phyloP scores from a whole-genome alignment of 2,329 filamentous ascomycete species.

The Neonectria magnoliae region DNA sequence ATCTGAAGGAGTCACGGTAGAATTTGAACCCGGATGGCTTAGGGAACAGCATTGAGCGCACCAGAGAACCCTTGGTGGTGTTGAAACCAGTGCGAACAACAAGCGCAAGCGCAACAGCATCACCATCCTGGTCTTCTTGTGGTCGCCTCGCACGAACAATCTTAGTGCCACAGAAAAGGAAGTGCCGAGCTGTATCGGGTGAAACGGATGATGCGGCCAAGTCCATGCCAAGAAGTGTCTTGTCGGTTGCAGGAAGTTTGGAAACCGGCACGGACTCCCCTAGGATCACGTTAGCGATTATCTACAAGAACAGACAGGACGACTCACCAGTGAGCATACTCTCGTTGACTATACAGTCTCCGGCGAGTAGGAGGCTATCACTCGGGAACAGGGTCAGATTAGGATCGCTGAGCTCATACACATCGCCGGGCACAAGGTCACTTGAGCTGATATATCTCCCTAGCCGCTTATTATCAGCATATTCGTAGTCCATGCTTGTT shows the following conservation, averaged over 20 bases:
- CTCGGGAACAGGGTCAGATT: constrained; percentile 88
- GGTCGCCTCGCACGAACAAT: constrained; percentile 90
- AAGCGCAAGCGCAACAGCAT: constrained; percentile 90
- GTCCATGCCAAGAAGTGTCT: constrained; percentile 79
- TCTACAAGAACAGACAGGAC: constrained; percentile 38
- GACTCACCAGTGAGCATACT: constrained; percentile 87
- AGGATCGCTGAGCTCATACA: constrained; percentile 97
- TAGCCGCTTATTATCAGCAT: constrained; percentile 41
- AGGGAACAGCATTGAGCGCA: constrained; percentile 97
- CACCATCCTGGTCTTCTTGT: constrained; percentile 84
- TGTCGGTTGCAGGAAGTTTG: constrained; percentile 85
- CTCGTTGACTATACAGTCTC: constrained; percentile 98
- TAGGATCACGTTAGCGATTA: constrained; percentile 27
- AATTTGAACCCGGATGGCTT: constrained; percentile 99
- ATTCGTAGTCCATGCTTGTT: not conserved
- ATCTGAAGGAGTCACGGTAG: constrained; percentile 96
- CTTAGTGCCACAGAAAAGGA: constrained; percentile 94
- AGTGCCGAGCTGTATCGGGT: constrained; percentile 85
- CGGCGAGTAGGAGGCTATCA: constrained; percentile 89
- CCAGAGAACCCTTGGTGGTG: constrained; percentile 94
- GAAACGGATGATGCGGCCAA: constrained; percentile 84
- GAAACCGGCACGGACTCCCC: constrained; percentile 97
- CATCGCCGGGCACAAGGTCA: constrained; percentile 92
- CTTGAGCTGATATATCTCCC: constrained; percentile 86
- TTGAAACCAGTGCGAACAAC: constrained; percentile 96